Evolutionary conservation across 176 grass and related monocot genomes (phyloP).

Genomic region (Lolium perenne): DNA sequence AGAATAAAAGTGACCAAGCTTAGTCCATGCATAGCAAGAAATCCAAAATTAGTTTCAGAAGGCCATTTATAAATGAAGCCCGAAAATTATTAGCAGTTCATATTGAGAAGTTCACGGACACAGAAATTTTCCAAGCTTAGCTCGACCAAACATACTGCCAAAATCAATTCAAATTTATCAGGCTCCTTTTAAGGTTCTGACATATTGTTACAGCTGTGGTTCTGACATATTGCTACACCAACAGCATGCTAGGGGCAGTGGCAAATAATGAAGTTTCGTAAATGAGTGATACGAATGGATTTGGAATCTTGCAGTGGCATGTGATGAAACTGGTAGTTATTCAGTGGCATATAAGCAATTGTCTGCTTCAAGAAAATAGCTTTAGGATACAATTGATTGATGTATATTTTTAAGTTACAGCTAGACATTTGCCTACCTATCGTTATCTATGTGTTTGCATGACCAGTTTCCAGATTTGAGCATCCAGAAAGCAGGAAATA

Average conservation of each 20-base stretch:
- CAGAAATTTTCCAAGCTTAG: background rate
- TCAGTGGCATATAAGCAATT: background rate
- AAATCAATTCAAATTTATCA: background rate
- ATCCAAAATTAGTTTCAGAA: background rate
- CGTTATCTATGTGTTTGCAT: background rate
- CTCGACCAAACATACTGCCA: background rate
- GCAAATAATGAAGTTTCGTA: background rate
- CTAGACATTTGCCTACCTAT: slow-evolving; percentile 8
- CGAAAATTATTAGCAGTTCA: background rate
- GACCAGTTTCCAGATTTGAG: background rate
- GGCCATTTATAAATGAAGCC: slow-evolving; percentile 19
- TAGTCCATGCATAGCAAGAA: background rate
- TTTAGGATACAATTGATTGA: background rate
- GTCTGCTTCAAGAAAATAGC: background rate
- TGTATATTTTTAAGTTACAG: slow-evolving; percentile 3
- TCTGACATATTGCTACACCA: background rate
- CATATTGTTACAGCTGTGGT: background rate
- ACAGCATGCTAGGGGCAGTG: background rate
- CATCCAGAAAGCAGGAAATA: slow-evolving; percentile 13
- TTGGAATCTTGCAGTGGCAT: background rate
- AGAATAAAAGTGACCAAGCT: background rate
- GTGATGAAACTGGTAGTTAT: background rate
- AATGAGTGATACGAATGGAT: background rate
- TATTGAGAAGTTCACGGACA: background rate
- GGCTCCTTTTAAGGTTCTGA: background rate